A percentile compares a stretch with the other conserved stretches of the same genome.
Conservation (phyloP, 352 stramenopile genomes). For the Globisporangium barbulae region DNA sequence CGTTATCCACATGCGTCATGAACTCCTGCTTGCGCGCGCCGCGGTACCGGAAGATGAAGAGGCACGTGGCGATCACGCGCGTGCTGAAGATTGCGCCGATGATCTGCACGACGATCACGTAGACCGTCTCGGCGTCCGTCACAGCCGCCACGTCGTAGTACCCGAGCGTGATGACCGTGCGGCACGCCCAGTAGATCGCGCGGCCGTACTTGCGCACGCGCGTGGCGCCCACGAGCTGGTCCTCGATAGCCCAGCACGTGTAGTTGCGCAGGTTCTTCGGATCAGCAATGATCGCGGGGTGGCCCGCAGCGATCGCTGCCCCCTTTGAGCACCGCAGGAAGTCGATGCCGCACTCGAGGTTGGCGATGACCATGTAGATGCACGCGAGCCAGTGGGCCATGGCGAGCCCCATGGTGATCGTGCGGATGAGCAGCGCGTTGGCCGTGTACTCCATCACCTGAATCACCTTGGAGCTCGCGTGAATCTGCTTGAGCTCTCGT, state of each 20-base stretch:
- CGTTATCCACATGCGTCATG: slow-evolving; percentile 63
- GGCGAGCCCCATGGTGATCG: slow-evolving; percentile 38
- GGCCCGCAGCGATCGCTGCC: slow-evolving; percentile 14
- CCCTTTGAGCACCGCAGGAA: slow-evolving; percentile 48
- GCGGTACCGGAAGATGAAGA: slow-evolving; percentile 69
- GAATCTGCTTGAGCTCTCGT: slow-evolving; percentile 45
- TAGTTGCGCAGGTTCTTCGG: slow-evolving; percentile 13
- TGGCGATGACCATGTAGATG: slow-evolving; percentile 60
- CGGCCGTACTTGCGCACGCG: slow-evolving; percentile 48
- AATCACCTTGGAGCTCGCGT: slow-evolving; percentile 32
- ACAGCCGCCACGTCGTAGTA: slow-evolving; percentile 60
- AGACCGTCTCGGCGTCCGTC: slow-evolving; percentile 52
- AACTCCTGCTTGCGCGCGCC: slow-evolving; percentile 58
- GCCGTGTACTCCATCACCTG: slow-evolving; percentile 57
- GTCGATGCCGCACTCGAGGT: slow-evolving; percentile 63
- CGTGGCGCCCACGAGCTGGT: slow-evolving; percentile 48
- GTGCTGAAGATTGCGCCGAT: slow-evolving; percentile 64
- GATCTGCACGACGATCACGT: slow-evolving; percentile 57
- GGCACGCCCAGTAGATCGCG: slow-evolving; percentile 56
- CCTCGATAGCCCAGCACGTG: slow-evolving; percentile 71
- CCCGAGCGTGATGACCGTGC: slow-evolving; percentile 49
- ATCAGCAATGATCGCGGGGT: not conserved
- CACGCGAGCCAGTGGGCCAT: slow-evolving; percentile 60
- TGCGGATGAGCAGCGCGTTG: slow-evolving; percentile 51
- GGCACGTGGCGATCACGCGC: slow-evolving; percentile 59